phyloP scores from a whole-genome alignment of 78 protist species.

The Pirum gemmata region DNA sequence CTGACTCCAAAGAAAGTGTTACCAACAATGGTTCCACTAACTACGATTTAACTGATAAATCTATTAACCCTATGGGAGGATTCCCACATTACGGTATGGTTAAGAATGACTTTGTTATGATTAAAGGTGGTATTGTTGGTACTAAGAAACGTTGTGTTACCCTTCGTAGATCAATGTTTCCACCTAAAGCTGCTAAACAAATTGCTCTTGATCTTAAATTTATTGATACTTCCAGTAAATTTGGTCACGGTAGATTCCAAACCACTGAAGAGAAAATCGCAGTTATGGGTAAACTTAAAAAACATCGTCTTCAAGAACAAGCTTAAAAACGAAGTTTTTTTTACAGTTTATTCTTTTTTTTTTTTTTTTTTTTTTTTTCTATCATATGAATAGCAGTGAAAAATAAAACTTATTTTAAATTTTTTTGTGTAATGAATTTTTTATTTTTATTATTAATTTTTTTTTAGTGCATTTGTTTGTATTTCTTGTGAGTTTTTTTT shows the following conservation, averaged over 20 bases:
- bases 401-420: too few relatives aligned
- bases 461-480: too few relatives aligned
- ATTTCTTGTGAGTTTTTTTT: too few relatives aligned
- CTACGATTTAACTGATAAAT: slow-evolving; percentile 93
- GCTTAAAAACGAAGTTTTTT: too few relatives aligned
- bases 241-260: slow-evolving; percentile 99
- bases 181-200: slow-evolving; percentile 74
- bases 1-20: background rate
- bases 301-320: slow-evolving; percentile 41
- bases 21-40: slow-evolving; percentile 87
- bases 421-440: too few relatives aligned
- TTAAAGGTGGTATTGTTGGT: slow-evolving; percentile 81
- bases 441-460: too few relatives aligned
- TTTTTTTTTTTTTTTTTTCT: too few relatives aligned
- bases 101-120: slow-evolving; percentile 87
- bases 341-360: too few relatives aligned
- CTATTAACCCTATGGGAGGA: slow-evolving; percentile 99
- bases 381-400: too few relatives aligned
- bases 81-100: slow-evolving; percentile 98
- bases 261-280: slow-evolving; percentile 86
- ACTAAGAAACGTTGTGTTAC: slow-evolving; percentile 91
- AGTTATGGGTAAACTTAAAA: slow-evolving; percentile 74
- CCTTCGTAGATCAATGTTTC: slow-evolving; percentile 85
- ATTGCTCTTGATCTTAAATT: slow-evolving; percentile 89
- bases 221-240: slow-evolving; percentile 99